phyloP scores from a whole-genome alignment of 345 rosid genomes.

The Eucalyptus sp. region DNA sequence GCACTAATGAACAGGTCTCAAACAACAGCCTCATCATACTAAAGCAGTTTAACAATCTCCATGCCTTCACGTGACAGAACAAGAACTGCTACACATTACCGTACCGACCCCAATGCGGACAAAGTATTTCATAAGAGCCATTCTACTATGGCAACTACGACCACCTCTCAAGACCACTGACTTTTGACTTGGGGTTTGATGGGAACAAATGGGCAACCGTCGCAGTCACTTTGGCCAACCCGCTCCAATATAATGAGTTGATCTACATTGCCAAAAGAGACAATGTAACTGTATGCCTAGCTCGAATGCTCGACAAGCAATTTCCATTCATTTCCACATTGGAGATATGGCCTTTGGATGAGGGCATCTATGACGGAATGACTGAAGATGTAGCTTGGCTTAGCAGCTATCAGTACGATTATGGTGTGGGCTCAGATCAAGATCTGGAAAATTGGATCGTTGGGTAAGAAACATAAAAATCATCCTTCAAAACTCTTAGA shows the following conservation, averaged over 20 bases:
- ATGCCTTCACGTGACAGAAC: not conserved
- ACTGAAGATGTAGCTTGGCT: constrained; percentile 1
- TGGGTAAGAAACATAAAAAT: no score
- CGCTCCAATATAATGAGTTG: not conserved
- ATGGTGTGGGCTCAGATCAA: not conserved
- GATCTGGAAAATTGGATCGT: no score
- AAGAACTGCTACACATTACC: not conserved
- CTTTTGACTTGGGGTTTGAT: not conserved
- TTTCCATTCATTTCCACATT: constrained; percentile 16
- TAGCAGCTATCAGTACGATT: not conserved
- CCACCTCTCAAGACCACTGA: not conserved
- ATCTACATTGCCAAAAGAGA: not conserved
- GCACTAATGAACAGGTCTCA: not conserved
- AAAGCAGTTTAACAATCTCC: not conserved
- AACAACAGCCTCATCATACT: not conserved
- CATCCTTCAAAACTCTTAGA: no score
- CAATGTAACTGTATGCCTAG: constrained; percentile 5
- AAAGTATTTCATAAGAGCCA: not conserved
- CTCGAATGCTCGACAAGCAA: not conserved
- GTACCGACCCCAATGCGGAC: not conserved
- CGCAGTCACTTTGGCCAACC: not conserved
- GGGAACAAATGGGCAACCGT: constrained; percentile 10
- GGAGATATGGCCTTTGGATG: not conserved
- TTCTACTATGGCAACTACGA: not conserved
- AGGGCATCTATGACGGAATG: not conserved